Conservation (phyloP, 2,329 filamentous ascomycete genomes). For the Penicillium frequentans region DNA sequence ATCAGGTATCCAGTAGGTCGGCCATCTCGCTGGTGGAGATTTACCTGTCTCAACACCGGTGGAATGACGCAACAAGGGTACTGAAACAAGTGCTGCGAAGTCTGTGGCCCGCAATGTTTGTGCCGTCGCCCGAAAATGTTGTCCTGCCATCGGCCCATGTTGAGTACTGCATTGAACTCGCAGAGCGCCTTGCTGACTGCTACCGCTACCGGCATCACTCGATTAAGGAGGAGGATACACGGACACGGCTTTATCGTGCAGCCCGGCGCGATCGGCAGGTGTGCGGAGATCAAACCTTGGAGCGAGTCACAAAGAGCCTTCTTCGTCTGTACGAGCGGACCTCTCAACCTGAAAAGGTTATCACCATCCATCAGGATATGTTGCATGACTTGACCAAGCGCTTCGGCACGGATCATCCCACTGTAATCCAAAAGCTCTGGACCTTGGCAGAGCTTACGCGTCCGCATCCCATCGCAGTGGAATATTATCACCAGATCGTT, state of each 20-base stretch:
- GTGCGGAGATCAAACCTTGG: neutral
- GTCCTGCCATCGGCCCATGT: neutral
- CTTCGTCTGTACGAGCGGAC: neutral
- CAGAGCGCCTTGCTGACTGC: neutral
- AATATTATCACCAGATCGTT: neutral
- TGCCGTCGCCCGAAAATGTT: neutral
- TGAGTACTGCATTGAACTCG: neutral
- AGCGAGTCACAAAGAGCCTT: neutral
- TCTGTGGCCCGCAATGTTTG: neutral
- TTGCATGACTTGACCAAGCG: neutral
- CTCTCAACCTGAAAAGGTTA: neutral
- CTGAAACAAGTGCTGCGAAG: neutral
- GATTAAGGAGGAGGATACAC: neutral
- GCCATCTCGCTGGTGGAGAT: neutral
- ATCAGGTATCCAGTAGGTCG: neutral
- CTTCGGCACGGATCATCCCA: neutral
- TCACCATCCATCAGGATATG: neutral
- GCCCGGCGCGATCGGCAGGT: neutral
- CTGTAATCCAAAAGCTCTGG: neutral
- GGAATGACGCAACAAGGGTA: neutral
- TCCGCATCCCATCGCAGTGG: neutral
- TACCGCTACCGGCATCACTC: neutral
- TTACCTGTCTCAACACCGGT: neutral
- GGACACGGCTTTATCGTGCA: neutral
- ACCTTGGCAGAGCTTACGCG: neutral